Base-by-base conservation (phyloP, 768 basidiomycete genomes). In the Tephrocybe sp. region DNA sequence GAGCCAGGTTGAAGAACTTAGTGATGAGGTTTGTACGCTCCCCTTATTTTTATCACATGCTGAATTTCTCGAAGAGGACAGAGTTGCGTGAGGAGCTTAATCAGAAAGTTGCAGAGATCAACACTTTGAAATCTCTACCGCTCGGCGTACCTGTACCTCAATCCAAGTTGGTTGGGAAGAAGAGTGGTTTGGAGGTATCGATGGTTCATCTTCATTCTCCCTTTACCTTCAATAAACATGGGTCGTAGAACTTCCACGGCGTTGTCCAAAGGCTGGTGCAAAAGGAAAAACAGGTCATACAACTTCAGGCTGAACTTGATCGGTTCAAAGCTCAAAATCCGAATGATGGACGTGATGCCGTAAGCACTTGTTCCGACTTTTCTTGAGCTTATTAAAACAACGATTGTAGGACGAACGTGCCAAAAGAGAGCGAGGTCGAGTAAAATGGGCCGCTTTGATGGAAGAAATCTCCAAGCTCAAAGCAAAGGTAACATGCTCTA, bases 271-370 rank as follows among this genome's bases (percentile, higher is more conserved):
- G 90, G 9, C 74, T 95, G 14, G 80, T 88, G 3, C 80, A 85
- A 64, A 93, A 93, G 65, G 93, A 97, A 71, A 91, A 88, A 60
- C 83, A 93, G 65, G 88, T 92, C 1, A 63, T 82, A 2, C 82
- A 85, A 49, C 75, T 95, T 1, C 85, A 86, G 62, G 76, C 77
- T 3, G 88, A 93, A 61, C 68, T 94, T 17, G 86, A 85, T 49
- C 74, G 76, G 15, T 68, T 85, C 57, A 83, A 79, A 58, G 70
- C 73, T 4, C 78, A 83, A 63, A 81, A 79, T 64, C 82, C 81
- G 4, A 65, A 58, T 21, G 86, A 86, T 42, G 65, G 66, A 1
- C 72, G 78, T 21, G 87, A 90, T 56, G 75, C 77, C 34, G 89
- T 90, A 58, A 45, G 84, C 64, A n/a, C n/a, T n/a, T n/a, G n/a